phyloP scores from a whole-genome alignment of 2,329 filamentous ascomycete species.

The Exserohilum rostratum region DNA sequence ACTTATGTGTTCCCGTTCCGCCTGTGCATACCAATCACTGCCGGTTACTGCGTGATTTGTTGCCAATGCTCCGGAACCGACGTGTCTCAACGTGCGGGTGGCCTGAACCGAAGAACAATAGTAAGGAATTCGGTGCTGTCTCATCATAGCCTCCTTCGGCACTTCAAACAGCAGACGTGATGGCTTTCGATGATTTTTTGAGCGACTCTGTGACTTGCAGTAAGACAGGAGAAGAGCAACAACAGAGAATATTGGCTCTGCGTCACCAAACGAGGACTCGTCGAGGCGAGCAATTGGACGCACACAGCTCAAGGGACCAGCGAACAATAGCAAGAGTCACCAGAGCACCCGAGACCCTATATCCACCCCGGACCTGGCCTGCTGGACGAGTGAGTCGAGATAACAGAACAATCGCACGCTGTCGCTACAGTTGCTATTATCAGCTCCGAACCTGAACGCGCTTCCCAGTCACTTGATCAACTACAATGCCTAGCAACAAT shows the following conservation, averaged over 20 bases:
- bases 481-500: conserved; percentile 9
- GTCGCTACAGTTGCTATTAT: conserved; percentile 18
- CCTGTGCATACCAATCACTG: neutral
- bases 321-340: conserved; percentile 33
- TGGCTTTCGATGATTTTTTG: conserved; percentile 1
- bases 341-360: conserved; percentile 12
- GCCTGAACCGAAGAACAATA: conserved; percentile 41
- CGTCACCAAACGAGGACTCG: conserved; percentile 1
- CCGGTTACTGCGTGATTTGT: neutral
- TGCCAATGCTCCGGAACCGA: conserved; percentile 1
- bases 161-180: conserved; percentile 18
- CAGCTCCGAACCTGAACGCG: conserved; percentile 1
- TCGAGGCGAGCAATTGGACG: conserved; percentile 3
- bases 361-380: neutral
- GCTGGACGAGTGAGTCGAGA: conserved; percentile 12
- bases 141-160: conserved; percentile 10
- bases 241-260: conserved; percentile 13
- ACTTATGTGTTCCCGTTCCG: neutral
- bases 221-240: conserved; percentile 19
- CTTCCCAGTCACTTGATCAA: conserved; percentile 13
- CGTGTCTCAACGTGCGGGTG: conserved; percentile 25
- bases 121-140: conserved; percentile 32
- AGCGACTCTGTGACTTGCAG: conserved; percentile 4
- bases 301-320: conserved; percentile 12
- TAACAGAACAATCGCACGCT: conserved; percentile 9